Percentiles rank a stretch among this genome's conserved stretches.
phyloP scores from a whole-genome alignment of 1,139 yeast species.

The Hyphopichia burtonii region DNA sequence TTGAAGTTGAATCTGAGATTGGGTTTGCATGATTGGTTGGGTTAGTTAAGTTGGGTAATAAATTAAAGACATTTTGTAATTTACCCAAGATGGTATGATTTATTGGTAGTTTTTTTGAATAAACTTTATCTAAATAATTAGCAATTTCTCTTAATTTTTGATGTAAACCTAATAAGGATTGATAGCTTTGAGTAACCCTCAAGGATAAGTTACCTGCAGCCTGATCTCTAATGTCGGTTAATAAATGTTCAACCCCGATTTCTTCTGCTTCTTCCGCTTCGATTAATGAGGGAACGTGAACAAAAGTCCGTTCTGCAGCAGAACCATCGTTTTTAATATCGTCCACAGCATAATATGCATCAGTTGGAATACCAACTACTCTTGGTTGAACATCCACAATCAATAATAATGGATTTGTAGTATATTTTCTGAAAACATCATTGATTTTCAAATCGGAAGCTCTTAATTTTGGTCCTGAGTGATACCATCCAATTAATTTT shows the following conservation, averaged over 20 bases:
- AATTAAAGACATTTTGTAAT: constrained; percentile 90
- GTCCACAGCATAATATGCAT: constrained; percentile 91
- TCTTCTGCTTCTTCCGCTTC: constrained; percentile 99
- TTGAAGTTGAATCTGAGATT: constrained; percentile 7
- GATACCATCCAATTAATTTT: constrained; percentile 97
- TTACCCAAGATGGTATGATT: constrained; percentile 90
- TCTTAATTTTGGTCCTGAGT: constrained; percentile 90
- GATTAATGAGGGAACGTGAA: constrained; percentile 87
- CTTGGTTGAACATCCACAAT: constrained; percentile 91
- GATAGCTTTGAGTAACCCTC: constrained; percentile 83
- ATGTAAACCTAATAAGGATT: constrained; percentile 83
- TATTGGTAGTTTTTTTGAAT: constrained; percentile 70
- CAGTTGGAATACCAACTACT: constrained; percentile 86
- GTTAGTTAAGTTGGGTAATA: constrained; percentile 75
- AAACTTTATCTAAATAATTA: constrained; percentile 73
- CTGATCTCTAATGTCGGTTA: constrained; percentile 93
- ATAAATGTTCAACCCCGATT: constrained; percentile 94
- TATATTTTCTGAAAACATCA: constrained; percentile 81
- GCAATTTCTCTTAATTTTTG: constrained; percentile 80
- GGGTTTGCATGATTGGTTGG: constrained; percentile 13
- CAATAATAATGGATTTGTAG: constrained; percentile 77
- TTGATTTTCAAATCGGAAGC: constrained; percentile 89
- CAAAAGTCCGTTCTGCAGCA: constrained; percentile 86
- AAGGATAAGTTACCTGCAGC: constrained; percentile 93
- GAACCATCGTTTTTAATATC: constrained; percentile 98